phyloP scores from a whole-genome alignment of 2,329 filamentous ascomycete species.

The Curvularia hawaiiensis region DNA sequence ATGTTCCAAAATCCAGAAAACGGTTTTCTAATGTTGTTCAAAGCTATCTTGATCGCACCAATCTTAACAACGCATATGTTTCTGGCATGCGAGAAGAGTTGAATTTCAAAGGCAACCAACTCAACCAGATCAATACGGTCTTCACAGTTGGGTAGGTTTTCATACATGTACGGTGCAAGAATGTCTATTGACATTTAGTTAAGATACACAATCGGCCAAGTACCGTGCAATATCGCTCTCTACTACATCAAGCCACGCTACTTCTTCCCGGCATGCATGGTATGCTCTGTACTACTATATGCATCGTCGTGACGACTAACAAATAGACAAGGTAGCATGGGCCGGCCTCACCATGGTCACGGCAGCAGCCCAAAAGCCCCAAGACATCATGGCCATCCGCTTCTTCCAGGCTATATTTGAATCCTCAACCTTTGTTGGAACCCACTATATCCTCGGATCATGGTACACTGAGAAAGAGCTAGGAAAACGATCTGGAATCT shows the following conservation, averaged over 20 bases:
- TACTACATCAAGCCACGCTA: conserved; percentile 67
- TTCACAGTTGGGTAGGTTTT: conserved; percentile 38
- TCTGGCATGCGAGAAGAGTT: conserved; percentile 51
- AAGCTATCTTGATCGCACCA: conserved; percentile 46
- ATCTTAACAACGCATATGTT: conserved; percentile 52
- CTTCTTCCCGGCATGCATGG: conserved; percentile 68
- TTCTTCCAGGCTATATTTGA: conserved; percentile 61
- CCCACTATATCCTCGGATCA: conserved; percentile 65
- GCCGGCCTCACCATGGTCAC: conserved; percentile 67
- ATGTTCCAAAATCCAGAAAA: background rate
- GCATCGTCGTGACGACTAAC: background rate
- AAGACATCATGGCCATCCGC: conserved; percentile 65
- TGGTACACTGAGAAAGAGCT: conserved; percentile 68
- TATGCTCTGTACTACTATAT: conserved; percentile 32
- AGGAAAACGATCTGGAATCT: conserved; percentile 65
- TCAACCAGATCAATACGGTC: conserved; percentile 54
- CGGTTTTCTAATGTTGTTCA: conserved; percentile 16
- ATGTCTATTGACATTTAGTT: background rate
- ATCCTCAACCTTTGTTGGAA: conserved; percentile 60
- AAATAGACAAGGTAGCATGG: conserved; percentile 55
- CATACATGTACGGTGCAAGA: background rate
- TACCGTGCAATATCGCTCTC: conserved; percentile 54
- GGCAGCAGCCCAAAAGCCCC: conserved; percentile 57
- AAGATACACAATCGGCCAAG: conserved; percentile 59
- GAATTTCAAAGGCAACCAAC: conserved; percentile 47